A percentile compares a stretch with the other conserved stretches of the same genome.
phyloP scores from a whole-genome alignment of 805 yeast genomes.

The Metschnikowia santaceciliae region DNA sequence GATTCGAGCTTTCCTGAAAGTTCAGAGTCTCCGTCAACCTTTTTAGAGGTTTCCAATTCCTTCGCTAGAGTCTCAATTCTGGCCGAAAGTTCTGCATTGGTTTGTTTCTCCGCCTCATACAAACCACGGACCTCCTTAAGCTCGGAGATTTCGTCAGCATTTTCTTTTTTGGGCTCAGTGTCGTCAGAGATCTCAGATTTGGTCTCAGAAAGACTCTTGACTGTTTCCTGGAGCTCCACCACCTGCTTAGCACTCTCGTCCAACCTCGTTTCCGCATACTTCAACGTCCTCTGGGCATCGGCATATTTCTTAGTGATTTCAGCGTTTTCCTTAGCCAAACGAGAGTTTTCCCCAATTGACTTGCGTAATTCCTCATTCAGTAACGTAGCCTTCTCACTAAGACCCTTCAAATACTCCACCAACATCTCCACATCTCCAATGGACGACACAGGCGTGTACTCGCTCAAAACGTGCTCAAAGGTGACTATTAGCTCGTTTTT shows the following conservation, averaged over 20 bases:
- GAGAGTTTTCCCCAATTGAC: slow-evolving; percentile 28
- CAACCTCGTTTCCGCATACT: slow-evolving; percentile 16
- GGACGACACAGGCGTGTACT: slow-evolving; percentile 74
- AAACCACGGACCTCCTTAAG: neutral
- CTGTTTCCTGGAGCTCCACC: neutral
- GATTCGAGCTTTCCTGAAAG: neutral
- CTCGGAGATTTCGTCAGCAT: neutral
- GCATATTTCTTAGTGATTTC: slow-evolving; percentile 10
- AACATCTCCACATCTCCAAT: slow-evolving; percentile 69
- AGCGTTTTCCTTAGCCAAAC: slow-evolving; percentile 10
- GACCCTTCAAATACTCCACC: slow-evolving; percentile 63
- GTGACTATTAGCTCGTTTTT: slow-evolving; percentile 54
- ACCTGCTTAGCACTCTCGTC: slow-evolving; percentile 4
- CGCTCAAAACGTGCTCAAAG: slow-evolving; percentile 70
- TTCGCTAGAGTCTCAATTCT: neutral
- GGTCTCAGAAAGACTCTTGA: neutral
- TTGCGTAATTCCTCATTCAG: slow-evolving; percentile 63
- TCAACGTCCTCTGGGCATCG: slow-evolving; percentile 13
- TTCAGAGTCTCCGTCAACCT: neutral
- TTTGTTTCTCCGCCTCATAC: neutral
- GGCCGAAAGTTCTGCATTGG: slow-evolving; percentile 6
- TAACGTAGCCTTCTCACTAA: slow-evolving; percentile 57
- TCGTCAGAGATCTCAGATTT: neutral
- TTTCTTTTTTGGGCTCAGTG: too few species aligned
- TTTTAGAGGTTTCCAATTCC: neutral